Evolutionary conservation across 495 filamentous ascomycete species (phyloP).

Genomic region (Penicillium angulare): DNA sequence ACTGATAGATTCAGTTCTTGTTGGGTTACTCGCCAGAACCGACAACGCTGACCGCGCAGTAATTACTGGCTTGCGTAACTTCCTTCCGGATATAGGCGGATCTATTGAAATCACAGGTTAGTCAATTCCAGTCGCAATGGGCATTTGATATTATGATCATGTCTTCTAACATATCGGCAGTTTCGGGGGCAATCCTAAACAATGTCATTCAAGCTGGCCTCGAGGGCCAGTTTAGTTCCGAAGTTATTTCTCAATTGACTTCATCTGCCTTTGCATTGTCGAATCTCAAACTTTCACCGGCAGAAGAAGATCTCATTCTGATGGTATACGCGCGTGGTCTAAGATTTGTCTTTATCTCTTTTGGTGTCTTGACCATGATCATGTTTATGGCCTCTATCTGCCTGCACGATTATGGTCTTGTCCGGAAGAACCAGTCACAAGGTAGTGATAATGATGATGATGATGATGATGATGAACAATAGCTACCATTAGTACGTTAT

Average conservation of each 20-base stretch:
- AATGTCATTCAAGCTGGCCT: neutral
- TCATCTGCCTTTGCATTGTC: neutral
- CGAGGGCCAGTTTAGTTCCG: neutral
- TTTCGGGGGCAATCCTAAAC: neutral
- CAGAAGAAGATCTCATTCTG: neutral
- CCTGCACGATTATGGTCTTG: neutral
- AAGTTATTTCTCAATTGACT: neutral
- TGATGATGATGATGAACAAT: neutral
- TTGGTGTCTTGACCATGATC: neutral
- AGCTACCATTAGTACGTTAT: neutral
- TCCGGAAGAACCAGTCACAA: neutral
- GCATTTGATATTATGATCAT: neutral
- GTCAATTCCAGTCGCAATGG: neutral
- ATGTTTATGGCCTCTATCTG: neutral
- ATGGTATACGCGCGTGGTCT: neutral
- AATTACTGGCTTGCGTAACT: constrained; percentile 1
- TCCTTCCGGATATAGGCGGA: neutral
- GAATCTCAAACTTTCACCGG: neutral
- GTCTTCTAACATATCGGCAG: neutral
- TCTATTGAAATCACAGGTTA: neutral
- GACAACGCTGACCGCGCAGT: neutral
- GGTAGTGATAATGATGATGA: neutral
- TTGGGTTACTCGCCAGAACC: constrained; percentile 36
- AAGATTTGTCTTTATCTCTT: neutral
- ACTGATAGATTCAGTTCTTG: constrained; percentile 25